These are phyloP conservation scores for Cicer pinnatifidum DNA, from an alignment of 306 rosid species.

Conservation along the genomic window DNA sequence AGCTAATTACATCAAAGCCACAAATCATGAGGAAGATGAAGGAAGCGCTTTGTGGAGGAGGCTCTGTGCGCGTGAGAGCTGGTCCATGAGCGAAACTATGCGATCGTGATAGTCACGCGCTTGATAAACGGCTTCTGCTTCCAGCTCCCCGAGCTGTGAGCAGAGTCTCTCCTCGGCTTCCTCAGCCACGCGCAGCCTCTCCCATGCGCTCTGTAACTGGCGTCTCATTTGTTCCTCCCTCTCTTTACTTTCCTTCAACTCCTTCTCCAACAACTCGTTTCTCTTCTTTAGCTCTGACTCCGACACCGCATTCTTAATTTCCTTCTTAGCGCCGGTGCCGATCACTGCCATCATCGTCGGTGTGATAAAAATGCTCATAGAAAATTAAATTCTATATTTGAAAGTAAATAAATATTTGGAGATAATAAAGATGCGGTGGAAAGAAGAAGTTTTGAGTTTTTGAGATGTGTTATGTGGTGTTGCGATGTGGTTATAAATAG, in stretches of 20 bases:
- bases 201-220: constrained; percentile 55
- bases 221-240: constrained; percentile 71
- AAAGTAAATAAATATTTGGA: not conserved
- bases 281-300: constrained; percentile 51
- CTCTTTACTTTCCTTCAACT: constrained; percentile 65
- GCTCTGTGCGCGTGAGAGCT: constrained; percentile 69
- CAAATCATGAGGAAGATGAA: constrained; percentile 38
- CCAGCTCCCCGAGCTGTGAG: constrained; percentile 87
- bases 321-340: constrained; percentile 36
- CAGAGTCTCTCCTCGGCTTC: constrained; percentile 96
- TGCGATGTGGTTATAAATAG: constrained; percentile 43
- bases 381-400: not conserved
- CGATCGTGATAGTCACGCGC: constrained; percentile 75
- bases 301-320: constrained; percentile 9
- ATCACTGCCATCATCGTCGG: constrained; percentile 47
- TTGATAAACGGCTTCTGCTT: constrained; percentile 72
- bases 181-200: constrained; percentile 80
- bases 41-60: constrained; percentile 46
- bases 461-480: not conserved
- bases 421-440: constrained; percentile 8
- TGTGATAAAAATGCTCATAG: not conserved
- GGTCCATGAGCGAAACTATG: constrained; percentile 59
- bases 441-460: not conserved
- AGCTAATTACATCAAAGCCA: not conserved
- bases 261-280: constrained; percentile 79